Percentiles rank a stretch among this genome's conserved stretches.
These are phyloP conservation scores for Pythium rishiriense DNA, from an alignment of 352 stramenopile species.

Conservation along the genomic window DNA sequence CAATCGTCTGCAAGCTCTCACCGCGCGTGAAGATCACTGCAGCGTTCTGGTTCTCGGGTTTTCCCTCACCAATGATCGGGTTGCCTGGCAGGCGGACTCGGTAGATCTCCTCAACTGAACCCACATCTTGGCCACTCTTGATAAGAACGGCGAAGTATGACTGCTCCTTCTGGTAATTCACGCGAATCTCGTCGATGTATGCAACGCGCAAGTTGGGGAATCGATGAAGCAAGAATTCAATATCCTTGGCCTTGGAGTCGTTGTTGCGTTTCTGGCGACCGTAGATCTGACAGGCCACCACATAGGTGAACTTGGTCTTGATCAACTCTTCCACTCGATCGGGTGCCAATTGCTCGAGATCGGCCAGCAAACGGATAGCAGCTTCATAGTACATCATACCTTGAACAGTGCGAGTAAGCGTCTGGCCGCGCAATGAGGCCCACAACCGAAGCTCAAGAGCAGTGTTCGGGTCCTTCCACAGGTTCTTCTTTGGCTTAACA, in stretches of 20 bases:
- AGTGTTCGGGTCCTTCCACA: slow-evolving; percentile 86
- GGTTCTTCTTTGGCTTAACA: slow-evolving; percentile 92
- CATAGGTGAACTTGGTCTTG: slow-evolving; percentile 99
- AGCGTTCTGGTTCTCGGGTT: slow-evolving; percentile 99
- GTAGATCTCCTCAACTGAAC: slow-evolving; percentile 92
- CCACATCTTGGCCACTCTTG: slow-evolving; percentile 86
- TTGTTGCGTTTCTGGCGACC: slow-evolving; percentile 98
- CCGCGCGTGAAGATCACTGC: slow-evolving; percentile 98
- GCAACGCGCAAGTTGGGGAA: slow-evolving; percentile 97
- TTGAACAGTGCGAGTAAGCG: slow-evolving; percentile 95
- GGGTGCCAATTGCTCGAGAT: slow-evolving; percentile 91
- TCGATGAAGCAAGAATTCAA: slow-evolving; percentile 97
- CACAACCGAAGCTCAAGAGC: slow-evolving; percentile 94
- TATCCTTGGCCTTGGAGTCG: slow-evolving; percentile 98
- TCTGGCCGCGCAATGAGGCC: slow-evolving; percentile 98
- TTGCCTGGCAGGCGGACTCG: slow-evolving; percentile 97
- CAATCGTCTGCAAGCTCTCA: slow-evolving; percentile 98
- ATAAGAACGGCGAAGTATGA: slow-evolving; percentile 98
- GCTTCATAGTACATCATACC: slow-evolving; percentile 99
- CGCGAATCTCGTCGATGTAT: slow-evolving; percentile 98
- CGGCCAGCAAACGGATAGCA: slow-evolving; percentile 95
- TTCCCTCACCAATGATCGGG: slow-evolving; percentile 98
- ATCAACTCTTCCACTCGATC: slow-evolving; percentile 95
- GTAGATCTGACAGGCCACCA: slow-evolving; percentile 99
- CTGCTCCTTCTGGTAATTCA: slow-evolving; percentile 94